Conservation (phyloP, 257 asterid genomes). For the Solanum habrochaites region DNA sequence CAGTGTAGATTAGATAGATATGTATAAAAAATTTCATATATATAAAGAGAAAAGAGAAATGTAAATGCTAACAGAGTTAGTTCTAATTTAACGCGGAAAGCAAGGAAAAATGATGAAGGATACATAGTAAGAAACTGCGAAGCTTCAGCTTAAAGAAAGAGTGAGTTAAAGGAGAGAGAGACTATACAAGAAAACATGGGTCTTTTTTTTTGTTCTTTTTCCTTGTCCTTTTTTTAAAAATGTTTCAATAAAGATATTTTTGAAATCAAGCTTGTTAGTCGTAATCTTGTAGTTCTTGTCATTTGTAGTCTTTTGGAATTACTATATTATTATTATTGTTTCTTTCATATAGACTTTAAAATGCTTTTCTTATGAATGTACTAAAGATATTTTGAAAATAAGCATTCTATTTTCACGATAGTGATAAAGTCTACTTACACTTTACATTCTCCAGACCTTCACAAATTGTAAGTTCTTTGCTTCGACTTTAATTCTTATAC, state of each 20-base stretch:
- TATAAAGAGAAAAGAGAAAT: not conserved
- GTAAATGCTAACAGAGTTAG: not conserved
- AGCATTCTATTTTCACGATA: too few relatives aligned
- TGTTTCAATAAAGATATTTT: not conserved
- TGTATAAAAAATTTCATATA: not conserved
- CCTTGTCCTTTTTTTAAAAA: too few relatives aligned
- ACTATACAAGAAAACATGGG: not conserved
- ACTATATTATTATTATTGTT: too few relatives aligned
- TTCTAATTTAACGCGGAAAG: slow-evolving; percentile 23
- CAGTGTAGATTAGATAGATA: not conserved
- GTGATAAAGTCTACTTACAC: accelerated
- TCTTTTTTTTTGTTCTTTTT: not conserved
- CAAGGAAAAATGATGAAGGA: not conserved
- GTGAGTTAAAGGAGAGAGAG: not conserved
- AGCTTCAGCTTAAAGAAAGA: slow-evolving; percentile 30
- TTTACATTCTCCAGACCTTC: too few relatives aligned
- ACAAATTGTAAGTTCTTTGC: not conserved
- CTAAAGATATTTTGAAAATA: too few relatives aligned
- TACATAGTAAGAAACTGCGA: slow-evolving; percentile 8
- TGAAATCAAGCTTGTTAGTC: not conserved
- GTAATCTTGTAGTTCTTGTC: too few relatives aligned
- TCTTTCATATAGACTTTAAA: too few relatives aligned
- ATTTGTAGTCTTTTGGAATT: too few relatives aligned
- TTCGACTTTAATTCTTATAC: not conserved
- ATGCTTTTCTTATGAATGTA: not conserved